Conservation (phyloP, 2,329 filamentous ascomycete species). For the Ascochyta koolunga region DNA sequence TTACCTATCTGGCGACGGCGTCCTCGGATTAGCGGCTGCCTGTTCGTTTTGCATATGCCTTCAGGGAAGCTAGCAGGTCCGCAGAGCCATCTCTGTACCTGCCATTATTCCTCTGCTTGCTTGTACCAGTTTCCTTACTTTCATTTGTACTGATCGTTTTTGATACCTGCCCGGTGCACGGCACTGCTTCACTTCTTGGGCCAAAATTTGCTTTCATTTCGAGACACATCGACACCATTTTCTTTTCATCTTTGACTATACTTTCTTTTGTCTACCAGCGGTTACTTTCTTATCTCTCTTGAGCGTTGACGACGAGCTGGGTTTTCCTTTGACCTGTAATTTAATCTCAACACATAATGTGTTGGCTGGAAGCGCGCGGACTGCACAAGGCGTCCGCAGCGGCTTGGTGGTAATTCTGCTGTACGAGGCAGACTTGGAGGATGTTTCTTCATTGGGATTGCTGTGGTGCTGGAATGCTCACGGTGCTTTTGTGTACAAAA, state of each 20-base stretch:
- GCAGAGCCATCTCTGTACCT: constrained; percentile 5
- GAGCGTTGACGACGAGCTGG: constrained; percentile 18
- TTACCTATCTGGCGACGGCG: constrained; percentile 41
- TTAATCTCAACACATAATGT: constrained; percentile 12
- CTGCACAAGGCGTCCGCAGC: constrained; percentile 1
- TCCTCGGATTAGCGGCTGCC: constrained; percentile 32
- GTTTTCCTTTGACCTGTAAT: constrained; percentile 7
- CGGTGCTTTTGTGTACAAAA: constrained; percentile 6
- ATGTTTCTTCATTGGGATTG: constrained; percentile 7
- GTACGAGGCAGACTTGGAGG: constrained; percentile 11
- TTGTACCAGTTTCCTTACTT: constrained; percentile 14
- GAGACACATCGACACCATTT: constrained; percentile 17
- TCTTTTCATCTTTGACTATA: neutral
- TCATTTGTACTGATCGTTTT: constrained; percentile 21
- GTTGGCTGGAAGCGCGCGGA: constrained; percentile 13
- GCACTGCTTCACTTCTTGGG: constrained; percentile 21
- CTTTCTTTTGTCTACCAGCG: constrained; percentile 8
- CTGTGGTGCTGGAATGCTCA: constrained; percentile 12
- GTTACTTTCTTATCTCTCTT: constrained; percentile 7
- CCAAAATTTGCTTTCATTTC: constrained; percentile 17
- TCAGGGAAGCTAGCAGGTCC: constrained; percentile 6
- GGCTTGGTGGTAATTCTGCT: constrained; percentile 12
- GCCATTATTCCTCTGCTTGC: constrained; percentile 12
- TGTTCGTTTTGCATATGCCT: constrained; percentile 41
- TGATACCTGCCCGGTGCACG: constrained; percentile 38